Base-by-base conservation (phyloP, 257 asterid species). In the Craterostigma plantagineum region DNA sequence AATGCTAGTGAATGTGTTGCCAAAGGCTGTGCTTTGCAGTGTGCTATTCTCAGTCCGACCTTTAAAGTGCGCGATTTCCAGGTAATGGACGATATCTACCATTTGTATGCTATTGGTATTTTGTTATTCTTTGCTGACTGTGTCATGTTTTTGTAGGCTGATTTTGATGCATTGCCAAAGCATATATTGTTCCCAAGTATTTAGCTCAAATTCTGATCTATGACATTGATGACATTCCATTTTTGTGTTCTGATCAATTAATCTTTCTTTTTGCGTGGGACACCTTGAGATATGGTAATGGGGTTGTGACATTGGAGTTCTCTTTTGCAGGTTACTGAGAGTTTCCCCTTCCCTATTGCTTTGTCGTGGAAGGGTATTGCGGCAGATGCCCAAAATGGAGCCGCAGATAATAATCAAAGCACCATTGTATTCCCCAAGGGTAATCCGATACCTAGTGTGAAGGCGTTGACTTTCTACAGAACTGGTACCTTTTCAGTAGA, bases 1-100 rank as follows among this genome's bases (percentile, higher is more conserved):
- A 87, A 87, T 60, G 98, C 95, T 13, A 82, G 95, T 49, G 98
- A 87, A 62, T 87, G 93, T 63, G 93, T 87, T 46, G 83, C 95
- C 41, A 87, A 87, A 63, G 98, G 98, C 8, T 57, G 72, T 61
- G 98, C 95, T 33, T 48, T 87, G 51, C 72, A 87, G 48, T 82
- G 95, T 55, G 98, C 98, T 35, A 82, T 82, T 38, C 86, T 82
- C 13, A 82, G 95, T 37, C 95, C 95, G 11, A 82, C 95, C 12
- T 82, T 82, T 56, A 82, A 82, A 82, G 95, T 82, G 60, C 70
- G 92, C 42, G 95, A 82, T 23, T 83, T 83, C 65, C 91, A 79
- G 95, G 95, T 83, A 58, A 48, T 35, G 30, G 6, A 23, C 30
- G 30, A 23, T 43, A 33, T 43, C 23, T 6, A 10, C 1, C 48